Evolutionary conservation across 768 basidiomycete genomes (phyloP), one percentile per base, ranked within the genome.

Genomic region (Candolleomyces efflorescens): DNA sequence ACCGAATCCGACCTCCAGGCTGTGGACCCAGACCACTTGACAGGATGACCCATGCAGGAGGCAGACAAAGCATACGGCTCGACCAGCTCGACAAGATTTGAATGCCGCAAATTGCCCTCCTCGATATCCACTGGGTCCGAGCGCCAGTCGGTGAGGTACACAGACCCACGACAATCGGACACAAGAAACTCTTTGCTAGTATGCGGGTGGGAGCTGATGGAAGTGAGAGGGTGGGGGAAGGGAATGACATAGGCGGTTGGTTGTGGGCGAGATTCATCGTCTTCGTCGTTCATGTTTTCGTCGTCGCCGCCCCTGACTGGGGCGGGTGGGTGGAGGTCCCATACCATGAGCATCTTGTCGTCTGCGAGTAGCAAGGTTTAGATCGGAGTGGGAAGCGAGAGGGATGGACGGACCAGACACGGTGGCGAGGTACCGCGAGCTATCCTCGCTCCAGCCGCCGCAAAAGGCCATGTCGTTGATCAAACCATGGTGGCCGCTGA

Each of bases 71-170:
- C 79, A 52, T 79, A 74, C 15, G 91, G 89, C 55, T 92, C 89
- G 15, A 85, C 73, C 2, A 93, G 82, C 68, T 93, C 90, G 18
- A 90, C 64, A 46, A 90, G 70, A 65, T 80, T 85, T 11, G 78
- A 79, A 67, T 85, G 82, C 48, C 86, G 80, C 79, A 85, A 83
- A 54, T 72, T 78, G 47, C 76, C 80, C 55, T 77, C 76, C 55
- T 79, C 80, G 18, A 70, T 72, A 38, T 77, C 78, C 12, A 79
- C 78, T 1, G 85, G 86, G 65, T 91, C 87, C 5, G 85, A 81
- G 55, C 87, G 83, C 91, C 91, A 93, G 72, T 93, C 89, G n/a
- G 86, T 83, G 48, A 92, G 69, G 69, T 86, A 90, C 48, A 92
- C 74, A 26, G 84, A 85, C 36, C 91, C 91, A 37, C 80, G 82